Evolutionary conservation across 2,329 filamentous ascomycete genomes (phyloP), one percentile per base, ranked within the genome.

Genomic region (Fusarium transvaalense): DNA sequence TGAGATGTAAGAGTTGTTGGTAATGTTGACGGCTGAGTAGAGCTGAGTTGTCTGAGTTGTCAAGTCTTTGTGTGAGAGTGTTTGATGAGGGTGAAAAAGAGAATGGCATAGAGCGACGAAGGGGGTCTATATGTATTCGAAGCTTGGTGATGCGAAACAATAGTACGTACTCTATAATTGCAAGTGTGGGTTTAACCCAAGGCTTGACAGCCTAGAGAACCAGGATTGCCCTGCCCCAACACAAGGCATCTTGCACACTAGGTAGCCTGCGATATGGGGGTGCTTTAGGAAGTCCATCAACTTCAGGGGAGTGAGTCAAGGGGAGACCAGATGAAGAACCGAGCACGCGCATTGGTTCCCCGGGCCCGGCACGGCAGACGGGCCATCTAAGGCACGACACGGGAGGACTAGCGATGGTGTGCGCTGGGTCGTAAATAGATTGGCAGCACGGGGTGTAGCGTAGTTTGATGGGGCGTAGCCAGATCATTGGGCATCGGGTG

Each of bases 401-500:
- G 59, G 47, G 64, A 68, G 64, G 45, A 42, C 61, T 65, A 65
- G 62, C 45, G 55, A 65, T 43, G 69, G 66, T 62, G 66, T 45
- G 62, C 63, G 63, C 38, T 60, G 56, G 56, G 63, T 48, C 39
- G 62, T 38, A 64, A 47, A 46, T 47, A 56, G 48, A 38, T 50
- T 43, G 48, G 15, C 48, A 66, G 37, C 43, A 66, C 50, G 62
- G 66, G 66, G 66, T 69, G 57, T 62, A 63, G 51, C 32, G 61
- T 34, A 42, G 34, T 51, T 38, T 51, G 34, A 60, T 54, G 56
- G 58, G 69, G 70, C 70, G 53, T 69, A 61, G 56, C 37, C 59
- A 61, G 71, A 73, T 54, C 66, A 73, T 73, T 73, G 71, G 71
- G 71, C 57, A 73, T 54, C 71, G 70, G 68, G 56, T 56, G 69